A percentile compares a stretch with the other conserved stretches of the same genome.
Evolutionary conservation across 2,329 filamentous ascomycete genomes (phyloP).

Genomic region (Tolypocladium tropicale): DNA sequence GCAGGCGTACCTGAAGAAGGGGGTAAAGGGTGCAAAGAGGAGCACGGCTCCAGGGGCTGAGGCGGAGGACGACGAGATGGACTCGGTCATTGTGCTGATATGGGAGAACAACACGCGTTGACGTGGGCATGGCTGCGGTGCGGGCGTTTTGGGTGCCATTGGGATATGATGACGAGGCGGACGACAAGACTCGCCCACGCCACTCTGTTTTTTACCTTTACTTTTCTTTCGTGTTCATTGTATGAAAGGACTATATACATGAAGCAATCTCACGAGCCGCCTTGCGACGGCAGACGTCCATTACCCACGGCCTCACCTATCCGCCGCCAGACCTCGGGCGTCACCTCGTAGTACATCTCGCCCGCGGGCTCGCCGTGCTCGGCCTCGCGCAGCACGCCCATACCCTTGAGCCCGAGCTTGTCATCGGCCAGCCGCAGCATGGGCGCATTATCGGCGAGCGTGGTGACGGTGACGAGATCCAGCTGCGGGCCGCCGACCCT

Average conservation of each 20-base stretch:
- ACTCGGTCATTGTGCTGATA: constrained; percentile 30
- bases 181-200: background rate
- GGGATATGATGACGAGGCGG: background rate
- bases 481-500: constrained; percentile 14
- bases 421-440: constrained; percentile 13
- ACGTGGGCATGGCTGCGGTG: background rate
- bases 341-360: constrained; percentile 16
- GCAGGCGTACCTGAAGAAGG: constrained; percentile 34
- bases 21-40: constrained; percentile 8
- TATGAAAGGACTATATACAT: background rate
- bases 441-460: constrained; percentile 10
- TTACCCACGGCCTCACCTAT: background rate
- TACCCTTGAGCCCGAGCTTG: constrained; percentile 12
- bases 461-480: constrained; percentile 16
- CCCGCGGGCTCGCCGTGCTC: constrained; percentile 6
- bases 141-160: background rate
- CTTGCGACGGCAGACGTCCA: background rate
- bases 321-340: constrained; percentile 8
- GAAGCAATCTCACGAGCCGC: background rate
- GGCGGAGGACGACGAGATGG: constrained; percentile 16
- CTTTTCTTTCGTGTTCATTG: background rate
- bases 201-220: background rate
- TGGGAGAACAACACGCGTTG: constrained; percentile 19
- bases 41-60: constrained; percentile 10
- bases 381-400: constrained; percentile 6